Percentiles rank a stretch among this genome's conserved stretches.
phyloP scores from a whole-genome alignment of 2,329 filamentous ascomycete genomes.

The Fusarium succisae region DNA sequence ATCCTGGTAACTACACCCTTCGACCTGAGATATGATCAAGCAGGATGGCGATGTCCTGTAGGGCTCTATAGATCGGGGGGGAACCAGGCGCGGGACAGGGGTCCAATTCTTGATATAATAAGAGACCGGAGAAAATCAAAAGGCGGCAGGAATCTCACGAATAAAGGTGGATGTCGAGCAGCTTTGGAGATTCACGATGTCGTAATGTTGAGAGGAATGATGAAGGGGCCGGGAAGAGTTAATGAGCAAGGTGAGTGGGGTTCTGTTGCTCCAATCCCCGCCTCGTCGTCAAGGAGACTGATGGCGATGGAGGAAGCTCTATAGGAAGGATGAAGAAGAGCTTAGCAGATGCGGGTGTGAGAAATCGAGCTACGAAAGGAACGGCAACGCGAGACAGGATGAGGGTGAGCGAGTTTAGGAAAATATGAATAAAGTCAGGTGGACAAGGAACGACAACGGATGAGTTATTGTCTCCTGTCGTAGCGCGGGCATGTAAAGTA shows the following conservation, averaged over 20 bases:
- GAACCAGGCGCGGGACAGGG: background rate
- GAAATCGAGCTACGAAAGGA: background rate
- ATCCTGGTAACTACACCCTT: slow-evolving; percentile 25
- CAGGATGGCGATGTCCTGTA: slow-evolving; percentile 17
- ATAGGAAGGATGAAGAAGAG: slow-evolving; percentile 1
- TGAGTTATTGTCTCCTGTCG: slow-evolving; percentile 6
- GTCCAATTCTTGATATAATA: slow-evolving; percentile 2
- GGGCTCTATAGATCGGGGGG: slow-evolving; percentile 16
- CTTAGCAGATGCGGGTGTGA: background rate
- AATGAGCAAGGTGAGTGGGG: slow-evolving; percentile 34
- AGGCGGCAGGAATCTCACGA: background rate
- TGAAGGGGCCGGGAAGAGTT: slow-evolving; percentile 20
- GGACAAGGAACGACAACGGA: slow-evolving; percentile 5
- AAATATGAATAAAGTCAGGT: background rate
- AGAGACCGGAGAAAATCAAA: background rate
- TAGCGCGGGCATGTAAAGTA: background rate
- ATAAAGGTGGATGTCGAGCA: background rate
- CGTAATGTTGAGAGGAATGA: slow-evolving; percentile 22
- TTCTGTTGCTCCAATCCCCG: slow-evolving; percentile 31
- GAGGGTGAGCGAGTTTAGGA: slow-evolving; percentile 3
- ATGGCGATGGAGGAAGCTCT: slow-evolving; percentile 1
- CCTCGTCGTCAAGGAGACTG: slow-evolving; percentile 24
- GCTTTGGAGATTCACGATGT: slow-evolving; percentile 1
- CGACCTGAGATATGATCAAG: slow-evolving; percentile 24
- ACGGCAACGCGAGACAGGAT: background rate